Evolutionary conservation across 371 early-diverging fungal genomes (phyloP).

Genomic region (Mucor ambiguus): DNA sequence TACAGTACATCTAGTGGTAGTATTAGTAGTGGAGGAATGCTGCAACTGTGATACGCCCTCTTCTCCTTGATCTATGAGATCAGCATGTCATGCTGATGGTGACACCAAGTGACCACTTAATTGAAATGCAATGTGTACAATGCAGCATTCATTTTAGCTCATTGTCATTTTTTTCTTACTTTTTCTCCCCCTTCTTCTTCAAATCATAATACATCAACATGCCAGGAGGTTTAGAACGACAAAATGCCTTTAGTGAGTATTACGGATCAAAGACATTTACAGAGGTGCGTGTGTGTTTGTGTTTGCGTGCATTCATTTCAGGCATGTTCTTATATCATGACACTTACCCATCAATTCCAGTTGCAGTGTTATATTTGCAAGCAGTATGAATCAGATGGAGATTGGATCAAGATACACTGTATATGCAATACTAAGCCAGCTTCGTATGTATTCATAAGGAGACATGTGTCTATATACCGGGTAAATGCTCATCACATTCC

Average conservation of each 20-base stretch:
- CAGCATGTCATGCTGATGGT: not conserved
- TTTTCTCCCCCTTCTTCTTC: no score
- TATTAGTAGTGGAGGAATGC: no score
- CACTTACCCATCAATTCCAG: not conserved
- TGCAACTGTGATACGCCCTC: not conserved
- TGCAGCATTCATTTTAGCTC: not conserved
- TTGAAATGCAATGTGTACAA: not conserved
- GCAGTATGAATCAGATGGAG: constrained; percentile 1
- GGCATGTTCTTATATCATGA: not conserved
- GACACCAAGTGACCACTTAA: not conserved
- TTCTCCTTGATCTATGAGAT: not conserved
- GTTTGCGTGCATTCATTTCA: not conserved
- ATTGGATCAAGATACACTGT: constrained; percentile 7
- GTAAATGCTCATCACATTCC: not conserved
- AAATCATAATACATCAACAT: not conserved
- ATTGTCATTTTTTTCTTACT: not conserved
- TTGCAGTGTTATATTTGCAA: constrained; percentile 3
- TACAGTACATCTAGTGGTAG: no score
- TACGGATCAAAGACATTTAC: constrained; percentile 1
- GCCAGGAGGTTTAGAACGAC: constrained; percentile 11
- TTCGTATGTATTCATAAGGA: not conserved
- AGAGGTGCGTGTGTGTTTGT: not conserved
- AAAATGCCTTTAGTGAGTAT: constrained; percentile 14
- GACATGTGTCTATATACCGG: no score
- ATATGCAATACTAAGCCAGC: not conserved